These are phyloP conservation scores for Tolypocladium cylindrosporum DNA, from an alignment of 2,329 filamentous ascomycete species.

Conservation along the genomic window DNA sequence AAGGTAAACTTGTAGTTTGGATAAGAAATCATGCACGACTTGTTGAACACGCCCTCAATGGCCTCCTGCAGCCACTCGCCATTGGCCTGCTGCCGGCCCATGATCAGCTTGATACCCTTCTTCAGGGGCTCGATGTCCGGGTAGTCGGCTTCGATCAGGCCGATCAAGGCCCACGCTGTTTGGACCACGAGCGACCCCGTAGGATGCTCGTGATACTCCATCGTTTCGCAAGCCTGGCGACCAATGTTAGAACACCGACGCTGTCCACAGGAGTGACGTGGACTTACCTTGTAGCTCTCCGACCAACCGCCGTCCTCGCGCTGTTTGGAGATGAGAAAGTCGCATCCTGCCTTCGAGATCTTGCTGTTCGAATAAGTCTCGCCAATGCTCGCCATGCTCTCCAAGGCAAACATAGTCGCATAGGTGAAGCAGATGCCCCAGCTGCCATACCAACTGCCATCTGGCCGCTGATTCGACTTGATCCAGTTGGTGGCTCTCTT, in stretches of 20 bases:
- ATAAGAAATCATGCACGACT: conserved; percentile 98
- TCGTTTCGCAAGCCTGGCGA: conserved; percentile 61
- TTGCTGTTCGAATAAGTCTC: conserved; percentile 71
- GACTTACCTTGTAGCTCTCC: conserved; percentile 68
- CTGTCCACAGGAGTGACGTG: not conserved
- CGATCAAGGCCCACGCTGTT: conserved; percentile 84
- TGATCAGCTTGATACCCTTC: conserved; percentile 69
- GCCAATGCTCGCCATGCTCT: conserved; percentile 71
- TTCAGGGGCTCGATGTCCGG: conserved; percentile 63
- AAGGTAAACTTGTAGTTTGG: conserved; percentile 99
- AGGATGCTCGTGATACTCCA: conserved; percentile 63
- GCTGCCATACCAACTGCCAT: conserved; percentile 95
- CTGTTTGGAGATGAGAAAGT: conserved; percentile 79
- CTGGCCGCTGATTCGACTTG: conserved; percentile 61
- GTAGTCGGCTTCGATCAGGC: conserved; percentile 72
- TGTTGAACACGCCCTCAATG: conserved; percentile 98
- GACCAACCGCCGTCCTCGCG: conserved; percentile 91
- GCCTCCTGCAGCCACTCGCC: conserved; percentile 94
- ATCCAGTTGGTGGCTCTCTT: conserved; percentile 71
- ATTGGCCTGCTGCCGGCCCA: conserved; percentile 74
- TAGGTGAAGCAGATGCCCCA: conserved; percentile 99
- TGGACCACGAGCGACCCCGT: conserved; percentile 82
- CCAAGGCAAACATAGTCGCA: conserved; percentile 90
- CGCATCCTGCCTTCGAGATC: conserved; percentile 63
- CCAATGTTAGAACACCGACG: conserved; percentile 6